Evolutionary conservation across 1,284 basidiomycete species (phyloP), one percentile per base, ranked within the genome.

Genomic region (Cutaneotrichosporon cyanovorans): DNA sequence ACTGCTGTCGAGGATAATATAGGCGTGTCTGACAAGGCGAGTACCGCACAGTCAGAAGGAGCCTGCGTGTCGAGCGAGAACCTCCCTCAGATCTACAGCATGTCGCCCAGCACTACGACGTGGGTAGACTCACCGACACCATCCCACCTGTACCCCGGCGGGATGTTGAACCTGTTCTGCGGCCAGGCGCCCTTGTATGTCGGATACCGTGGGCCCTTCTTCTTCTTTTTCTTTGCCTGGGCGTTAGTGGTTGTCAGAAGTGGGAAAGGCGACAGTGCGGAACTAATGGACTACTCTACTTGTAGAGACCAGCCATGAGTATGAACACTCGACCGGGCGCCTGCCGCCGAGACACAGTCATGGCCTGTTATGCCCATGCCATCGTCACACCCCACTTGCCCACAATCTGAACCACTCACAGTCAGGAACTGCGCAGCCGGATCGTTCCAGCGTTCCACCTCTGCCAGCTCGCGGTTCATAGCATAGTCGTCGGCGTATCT

Each of bases 131-230:
- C 60, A 90, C 88, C 87, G 47, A 92, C 89, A 37, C 89, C 90
- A 66, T 97, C 93, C 93, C 92, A 98, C 58, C 93, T 78, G 66
- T 92, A 92, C 0, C 93, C 93, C 11, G 93, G 95, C 46, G 80
- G 82, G 56, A 99, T 96, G 20, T 84, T 84, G 69, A 93, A 98
- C 9, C 93, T 81, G 74, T 99, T 98, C 8, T 92, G 90, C 15
- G 90, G 84, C 2, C 87, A 90, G 0, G 90, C 86, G 8, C 91
- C 91, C 21, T 75, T 77, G 69, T 97, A 98, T 62, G 84, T 82
- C 1, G 85, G 83, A 0, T 83, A 85, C 62, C 85, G 87, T 63
- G 84, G 83, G 1, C 83, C 85, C 62, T 86, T 88, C 64, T 84
- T 84, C 76, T 85, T 85, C 81, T 85, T 46, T 55, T 48, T 46